These are phyloP conservation scores for Kwoniella pini DNA, from an alignment of 768 basidiomycete genomes.

Conservation along the genomic window DNA sequence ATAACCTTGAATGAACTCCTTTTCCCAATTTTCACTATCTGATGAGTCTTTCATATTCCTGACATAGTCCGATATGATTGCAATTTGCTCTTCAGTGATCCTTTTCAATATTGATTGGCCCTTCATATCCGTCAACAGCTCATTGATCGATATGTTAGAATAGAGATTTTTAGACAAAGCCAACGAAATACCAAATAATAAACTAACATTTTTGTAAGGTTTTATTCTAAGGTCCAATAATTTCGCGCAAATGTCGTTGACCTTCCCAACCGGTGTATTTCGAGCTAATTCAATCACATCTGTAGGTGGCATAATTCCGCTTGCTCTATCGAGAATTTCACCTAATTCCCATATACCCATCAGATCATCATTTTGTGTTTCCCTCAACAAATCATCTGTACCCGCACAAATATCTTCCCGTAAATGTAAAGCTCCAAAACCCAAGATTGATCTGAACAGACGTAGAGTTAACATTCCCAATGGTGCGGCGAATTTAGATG, in stretches of 20 bases:
- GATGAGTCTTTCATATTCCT: background rate
- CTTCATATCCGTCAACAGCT: background rate
- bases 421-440: constrained; percentile 38
- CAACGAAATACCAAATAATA: background rate
- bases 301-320: background rate
- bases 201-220: constrained; percentile 13
- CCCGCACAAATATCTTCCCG: constrained; percentile 40
- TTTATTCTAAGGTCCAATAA: constrained; percentile 10
- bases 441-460: constrained; percentile 32
- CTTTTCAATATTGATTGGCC: background rate
- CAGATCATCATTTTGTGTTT: background rate
- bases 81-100: background rate
- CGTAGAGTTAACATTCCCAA: constrained; percentile 36
- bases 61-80: background rate
- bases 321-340: background rate
- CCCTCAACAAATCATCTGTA: constrained; percentile 28
- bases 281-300: background rate
- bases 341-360: constrained; percentile 20
- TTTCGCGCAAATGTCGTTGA: constrained; percentile 1
- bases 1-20: background rate
- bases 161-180: background rate
- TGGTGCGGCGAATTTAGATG: constrained; percentile 37
- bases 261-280: background rate
- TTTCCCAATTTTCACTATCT: background rate
- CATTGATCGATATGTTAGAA: background rate